Base-by-base conservation (phyloP, 306 rosid genomes). In the Fragaria ananassa region DNA sequence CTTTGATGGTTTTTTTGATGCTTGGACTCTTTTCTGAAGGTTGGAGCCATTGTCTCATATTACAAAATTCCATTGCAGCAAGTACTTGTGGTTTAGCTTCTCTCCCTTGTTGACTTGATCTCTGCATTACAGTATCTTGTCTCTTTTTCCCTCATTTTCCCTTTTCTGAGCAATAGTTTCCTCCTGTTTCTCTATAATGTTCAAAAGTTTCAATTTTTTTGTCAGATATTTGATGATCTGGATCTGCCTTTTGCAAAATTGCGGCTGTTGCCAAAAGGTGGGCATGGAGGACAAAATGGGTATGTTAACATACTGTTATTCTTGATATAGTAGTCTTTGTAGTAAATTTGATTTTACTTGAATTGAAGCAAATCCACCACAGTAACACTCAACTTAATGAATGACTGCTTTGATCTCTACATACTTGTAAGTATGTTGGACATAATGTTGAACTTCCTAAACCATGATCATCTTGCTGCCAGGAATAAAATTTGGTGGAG, bases 241-340 rank as follows among this genome's bases (percentile, higher is more conserved):
- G 98, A 95, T 86, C 87, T 92, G 80, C 97, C 99, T 5, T 92
- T 95, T 83, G 93, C 88, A 50, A 92, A 92, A 86, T 53, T 90
- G 81, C 88, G 90, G 86, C 76, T 95, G 71, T 84, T 91, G 87
- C 99, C 99, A 37, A 95, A 95, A 85, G 98, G 98, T 37, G 97
- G 98, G 50, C 99, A 92, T 69, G 97, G 99, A 88, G 99, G 99
- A 70, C 99, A 92, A 49, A 92, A 95, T 67, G 97, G 99, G 97
- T 92, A 87, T 83, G 8, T 1, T 25, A 58, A 50, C 21, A 9
- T 13, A 4, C 3, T n/a, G 0, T 39, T 70, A 75, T 79, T 84
- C 78, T 63, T 75, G 29, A 14, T 58, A 31, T 51, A 29, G 51
- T 73, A 18, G 18, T 62, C 18, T 70, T 51, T 72, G 37, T 70